Conservation (phyloP, 495 filamentous ascomycete species). For the Podospora australis region DNA sequence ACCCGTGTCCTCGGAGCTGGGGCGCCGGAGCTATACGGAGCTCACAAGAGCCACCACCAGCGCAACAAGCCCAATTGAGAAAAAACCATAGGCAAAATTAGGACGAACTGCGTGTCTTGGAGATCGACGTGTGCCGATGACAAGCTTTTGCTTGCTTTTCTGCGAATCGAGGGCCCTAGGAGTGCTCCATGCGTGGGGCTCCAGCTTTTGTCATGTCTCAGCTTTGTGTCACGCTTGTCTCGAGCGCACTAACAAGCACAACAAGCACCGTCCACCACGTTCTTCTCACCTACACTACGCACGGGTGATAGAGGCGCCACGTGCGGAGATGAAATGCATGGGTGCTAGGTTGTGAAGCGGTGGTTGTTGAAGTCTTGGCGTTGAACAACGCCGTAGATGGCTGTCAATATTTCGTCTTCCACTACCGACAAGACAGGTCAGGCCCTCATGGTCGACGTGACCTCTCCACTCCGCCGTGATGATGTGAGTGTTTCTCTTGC, state of each 20-base stretch:
- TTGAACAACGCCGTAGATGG: slow-evolving; percentile 7
- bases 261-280: slow-evolving; percentile 17
- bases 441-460: slow-evolving; percentile 5
- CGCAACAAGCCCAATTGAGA: not conserved
- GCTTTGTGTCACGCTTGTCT: slow-evolving; percentile 24
- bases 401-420: slow-evolving; percentile 8
- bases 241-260: slow-evolving; percentile 11
- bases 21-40: slow-evolving; percentile 8
- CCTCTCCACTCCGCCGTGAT: slow-evolving; percentile 2
- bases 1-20: slow-evolving; percentile 8
- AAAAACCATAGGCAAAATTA: not conserved
- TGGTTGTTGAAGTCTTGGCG: not conserved
- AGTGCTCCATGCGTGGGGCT: slow-evolving; percentile 5
- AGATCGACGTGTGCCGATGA: slow-evolving; percentile 2
- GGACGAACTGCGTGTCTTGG: slow-evolving; percentile 1
- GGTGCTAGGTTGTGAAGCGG: not conserved
- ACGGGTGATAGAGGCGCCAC: slow-evolving; percentile 13
- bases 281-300: slow-evolving; percentile 3
- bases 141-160: slow-evolving; percentile 3
- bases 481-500: not conserved
- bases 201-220: slow-evolving; percentile 14
- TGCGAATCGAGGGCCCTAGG: slow-evolving; percentile 4
- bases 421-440: slow-evolving; percentile 1
- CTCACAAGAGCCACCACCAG: not conserved
- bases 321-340: no score